Evolutionary conservation across 768 basidiomycete genomes (phyloP).

Genomic region (Pulveroboletus sp.): DNA sequence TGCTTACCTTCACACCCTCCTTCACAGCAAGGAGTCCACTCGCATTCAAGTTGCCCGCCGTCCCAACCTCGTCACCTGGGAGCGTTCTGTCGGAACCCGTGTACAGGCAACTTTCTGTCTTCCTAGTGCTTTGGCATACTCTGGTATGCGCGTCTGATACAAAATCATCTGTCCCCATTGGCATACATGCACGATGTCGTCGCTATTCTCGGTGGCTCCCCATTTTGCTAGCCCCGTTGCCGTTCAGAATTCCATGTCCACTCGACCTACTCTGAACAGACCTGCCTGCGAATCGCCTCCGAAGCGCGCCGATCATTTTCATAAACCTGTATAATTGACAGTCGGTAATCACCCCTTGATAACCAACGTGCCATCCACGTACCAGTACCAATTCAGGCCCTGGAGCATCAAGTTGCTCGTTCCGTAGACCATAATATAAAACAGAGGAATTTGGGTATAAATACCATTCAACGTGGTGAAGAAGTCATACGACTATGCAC

Average conservation of each 20-base stretch:
- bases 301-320: slow-evolving; percentile 66
- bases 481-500: slow-evolving; percentile 60
- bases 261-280: slow-evolving; percentile 10
- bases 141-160: slow-evolving; percentile 11
- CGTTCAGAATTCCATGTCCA: slow-evolving; percentile 12
- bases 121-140: slow-evolving; percentile 15
- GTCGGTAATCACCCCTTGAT: neutral
- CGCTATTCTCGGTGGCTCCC: slow-evolving; percentile 9
- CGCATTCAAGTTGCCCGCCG: slow-evolving; percentile 65
- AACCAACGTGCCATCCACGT: slow-evolving; percentile 1
- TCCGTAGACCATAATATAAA: slow-evolving; percentile 48
- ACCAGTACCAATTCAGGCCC: slow-evolving; percentile 78
- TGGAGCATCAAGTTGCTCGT: slow-evolving; percentile 63
- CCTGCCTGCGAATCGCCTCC: slow-evolving; percentile 50
- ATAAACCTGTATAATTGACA: slow-evolving; percentile 43
- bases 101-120: slow-evolving; percentile 50
- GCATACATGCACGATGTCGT: neutral
- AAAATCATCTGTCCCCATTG: neutral
- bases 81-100: slow-evolving; percentile 56
- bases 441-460: slow-evolving; percentile 48
- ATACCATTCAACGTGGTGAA: slow-evolving; percentile 52
- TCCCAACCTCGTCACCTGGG: slow-evolving; percentile 79
- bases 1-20: slow-evolving; percentile 70
- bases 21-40: slow-evolving; percentile 40
- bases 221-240: slow-evolving; percentile 14